Evolutionary conservation across 176 grass and related monocot species (phyloP).

Genomic region (Avena sativa): DNA sequence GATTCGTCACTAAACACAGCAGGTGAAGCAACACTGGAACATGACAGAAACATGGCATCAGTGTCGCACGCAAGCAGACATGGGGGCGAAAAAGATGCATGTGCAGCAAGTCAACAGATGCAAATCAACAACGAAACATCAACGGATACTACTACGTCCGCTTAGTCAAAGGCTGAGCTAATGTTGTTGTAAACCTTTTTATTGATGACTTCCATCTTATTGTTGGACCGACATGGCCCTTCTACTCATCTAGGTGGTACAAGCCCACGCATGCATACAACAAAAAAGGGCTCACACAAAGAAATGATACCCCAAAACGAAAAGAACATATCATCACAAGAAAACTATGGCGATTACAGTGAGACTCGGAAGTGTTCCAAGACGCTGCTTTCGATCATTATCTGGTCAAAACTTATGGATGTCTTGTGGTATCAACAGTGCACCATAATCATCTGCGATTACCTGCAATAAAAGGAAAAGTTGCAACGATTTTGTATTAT

Average conservation of each 20-base stretch:
- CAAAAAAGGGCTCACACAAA: constrained; percentile 11
- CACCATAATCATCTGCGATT: constrained; percentile 70
- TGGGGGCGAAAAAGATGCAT: neutral
- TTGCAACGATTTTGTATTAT: neutral
- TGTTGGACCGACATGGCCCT: neutral
- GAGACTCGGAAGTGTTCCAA: constrained; percentile 29
- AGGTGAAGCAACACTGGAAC: neutral
- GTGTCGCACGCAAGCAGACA: neutral
- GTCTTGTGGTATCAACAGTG: constrained; percentile 70
- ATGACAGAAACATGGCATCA: neutral
- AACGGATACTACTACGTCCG: neutral
- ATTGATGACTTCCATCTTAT: constrained; percentile 20
- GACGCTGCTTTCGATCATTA: constrained; percentile 36
- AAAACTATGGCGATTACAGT: constrained; percentile 38
- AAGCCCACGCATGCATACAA: constrained; percentile 52
- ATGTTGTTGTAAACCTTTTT: constrained; percentile 22
- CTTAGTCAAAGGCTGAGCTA: neutral
- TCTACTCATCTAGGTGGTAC: constrained; percentile 8
- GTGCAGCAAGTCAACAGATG: neutral
- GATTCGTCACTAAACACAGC: neutral
- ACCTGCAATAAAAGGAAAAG: constrained; percentile 58
- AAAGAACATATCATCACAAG: constrained; percentile 2
- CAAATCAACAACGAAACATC: neutral
- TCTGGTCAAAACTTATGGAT: constrained; percentile 55
- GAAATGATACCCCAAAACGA: neutral